Conservation (phyloP, 176 grass and related monocot species). For the Paspalum vaginatum region DNA sequence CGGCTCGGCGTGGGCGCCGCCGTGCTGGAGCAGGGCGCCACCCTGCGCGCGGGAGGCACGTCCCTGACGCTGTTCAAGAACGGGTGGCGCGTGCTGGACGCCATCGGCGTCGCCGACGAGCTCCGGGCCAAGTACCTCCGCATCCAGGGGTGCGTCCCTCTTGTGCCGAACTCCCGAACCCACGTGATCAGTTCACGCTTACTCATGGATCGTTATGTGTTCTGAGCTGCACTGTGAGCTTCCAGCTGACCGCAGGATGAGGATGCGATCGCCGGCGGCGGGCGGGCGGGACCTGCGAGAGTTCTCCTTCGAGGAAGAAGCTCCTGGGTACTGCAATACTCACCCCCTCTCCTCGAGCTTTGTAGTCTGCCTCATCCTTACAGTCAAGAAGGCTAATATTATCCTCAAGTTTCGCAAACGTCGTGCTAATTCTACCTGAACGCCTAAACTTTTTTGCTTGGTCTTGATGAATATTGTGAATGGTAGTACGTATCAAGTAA, state of each 20-base stretch:
- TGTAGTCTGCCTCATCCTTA: too few relatives aligned
- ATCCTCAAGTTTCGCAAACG: too few relatives aligned
- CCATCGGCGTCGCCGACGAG: slow-evolving; percentile 82
- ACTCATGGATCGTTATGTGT: slow-evolving; percentile 1
- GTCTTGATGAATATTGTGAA: neutral
- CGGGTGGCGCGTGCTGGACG: slow-evolving; percentile 87
- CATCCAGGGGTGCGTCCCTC: slow-evolving; percentile 64
- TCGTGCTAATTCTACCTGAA: too few relatives aligned
- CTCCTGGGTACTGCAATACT: slow-evolving; percentile 57
- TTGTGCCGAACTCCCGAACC: neutral
- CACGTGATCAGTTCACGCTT: too few relatives aligned
- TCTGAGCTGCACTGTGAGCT: slow-evolving; percentile 52
- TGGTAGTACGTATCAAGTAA: neutral
- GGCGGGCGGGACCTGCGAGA: slow-evolving; percentile 70
- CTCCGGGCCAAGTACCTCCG: slow-evolving; percentile 72
- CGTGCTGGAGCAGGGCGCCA: slow-evolving; percentile 76
- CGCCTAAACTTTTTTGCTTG: too few relatives aligned
- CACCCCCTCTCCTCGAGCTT: neutral
- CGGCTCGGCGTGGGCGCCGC: slow-evolving; percentile 66
- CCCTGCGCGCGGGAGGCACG: slow-evolving; percentile 80
- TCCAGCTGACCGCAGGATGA: slow-evolving; percentile 74
- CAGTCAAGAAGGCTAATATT: too few relatives aligned
- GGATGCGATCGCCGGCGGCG: slow-evolving; percentile 71
- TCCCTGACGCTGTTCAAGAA: slow-evolving; percentile 95
- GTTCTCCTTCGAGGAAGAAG: slow-evolving; percentile 86